Percentiles rank a stretch among this genome's conserved stretches.
These are phyloP conservation scores for Nakazawaea populi DNA, from an alignment of 805 yeast genomes.

Conservation along the genomic window DNA sequence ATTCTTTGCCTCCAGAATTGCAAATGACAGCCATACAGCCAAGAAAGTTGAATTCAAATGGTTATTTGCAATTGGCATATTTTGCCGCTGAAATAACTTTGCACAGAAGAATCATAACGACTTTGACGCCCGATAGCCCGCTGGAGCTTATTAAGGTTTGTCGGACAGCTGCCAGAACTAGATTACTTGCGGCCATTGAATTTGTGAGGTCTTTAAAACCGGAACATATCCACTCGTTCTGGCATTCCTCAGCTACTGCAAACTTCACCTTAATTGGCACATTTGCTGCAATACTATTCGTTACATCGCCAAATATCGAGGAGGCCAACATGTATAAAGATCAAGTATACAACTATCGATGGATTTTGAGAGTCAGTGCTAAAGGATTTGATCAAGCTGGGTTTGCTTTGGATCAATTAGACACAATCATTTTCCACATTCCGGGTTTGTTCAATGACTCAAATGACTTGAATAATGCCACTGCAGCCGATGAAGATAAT, in stretches of 20 bases:
- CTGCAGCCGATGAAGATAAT: background rate
- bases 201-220: conserved; percentile 69
- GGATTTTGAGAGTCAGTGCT: conserved; percentile 69
- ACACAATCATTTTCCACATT: conserved; percentile 64
- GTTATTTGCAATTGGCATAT: conserved; percentile 76
- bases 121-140: conserved; percentile 39
- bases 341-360: conserved; percentile 68
- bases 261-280: conserved; percentile 81
- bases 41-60: conserved; percentile 64
- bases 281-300: conserved; percentile 76
- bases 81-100: conserved; percentile 85
- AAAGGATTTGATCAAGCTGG: conserved; percentile 74
- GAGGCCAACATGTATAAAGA: conserved; percentile 63
- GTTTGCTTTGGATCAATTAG: conserved; percentile 67
- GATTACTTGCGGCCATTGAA: conserved; percentile 77
- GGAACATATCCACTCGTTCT: conserved; percentile 82
- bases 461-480: conserved; percentile 10
- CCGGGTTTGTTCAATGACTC: conserved; percentile 54
- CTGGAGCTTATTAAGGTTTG: conserved; percentile 60
- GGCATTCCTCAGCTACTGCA: conserved; percentile 80
- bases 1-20: conserved; percentile 55
- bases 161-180: conserved; percentile 77
- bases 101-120: conserved; percentile 69
- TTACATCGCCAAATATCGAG: conserved; percentile 55
- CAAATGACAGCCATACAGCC: conserved; percentile 59